phyloP scores from a whole-genome alignment of 73 alveolate genomes.

The Tetrahymena malaccensis region DNA sequence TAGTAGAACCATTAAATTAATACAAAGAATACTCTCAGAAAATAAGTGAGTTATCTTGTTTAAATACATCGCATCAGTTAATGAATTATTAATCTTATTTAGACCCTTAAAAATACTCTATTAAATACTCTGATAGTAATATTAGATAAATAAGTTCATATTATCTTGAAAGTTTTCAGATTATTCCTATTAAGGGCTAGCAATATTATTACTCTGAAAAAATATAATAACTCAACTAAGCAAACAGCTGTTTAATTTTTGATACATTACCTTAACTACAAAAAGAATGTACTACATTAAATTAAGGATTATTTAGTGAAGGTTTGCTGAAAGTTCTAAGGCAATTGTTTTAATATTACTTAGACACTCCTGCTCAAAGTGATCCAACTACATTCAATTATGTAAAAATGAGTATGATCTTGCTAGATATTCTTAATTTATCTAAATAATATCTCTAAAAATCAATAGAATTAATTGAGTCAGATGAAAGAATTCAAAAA shows the following conservation, averaged over 20 bases:
- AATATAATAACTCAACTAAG: background rate
- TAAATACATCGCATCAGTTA: background rate
- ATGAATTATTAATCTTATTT: background rate
- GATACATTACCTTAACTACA: background rate
- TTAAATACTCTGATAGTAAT: background rate
- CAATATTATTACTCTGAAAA: background rate
- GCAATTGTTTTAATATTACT: background rate
- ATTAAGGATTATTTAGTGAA: background rate
- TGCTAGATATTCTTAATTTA: background rate
- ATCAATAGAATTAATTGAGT: background rate
- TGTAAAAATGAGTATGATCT: background rate
- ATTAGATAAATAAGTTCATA: background rate
- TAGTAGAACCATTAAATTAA: background rate
- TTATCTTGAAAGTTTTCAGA: background rate
- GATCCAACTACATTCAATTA: background rate
- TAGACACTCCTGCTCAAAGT: background rate
- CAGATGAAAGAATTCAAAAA: background rate
- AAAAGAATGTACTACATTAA: background rate
- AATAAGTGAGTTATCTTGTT: background rate
- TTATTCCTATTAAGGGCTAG: background rate
- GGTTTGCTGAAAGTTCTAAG: background rate
- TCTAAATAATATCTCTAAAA: background rate
- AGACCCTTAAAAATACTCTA: background rate
- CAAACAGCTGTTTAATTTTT: background rate
- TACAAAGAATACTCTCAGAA: background rate